Evolutionary conservation across 208 protist species (phyloP).

Genomic region (Herpetomonas samuelpessoai): DNA sequence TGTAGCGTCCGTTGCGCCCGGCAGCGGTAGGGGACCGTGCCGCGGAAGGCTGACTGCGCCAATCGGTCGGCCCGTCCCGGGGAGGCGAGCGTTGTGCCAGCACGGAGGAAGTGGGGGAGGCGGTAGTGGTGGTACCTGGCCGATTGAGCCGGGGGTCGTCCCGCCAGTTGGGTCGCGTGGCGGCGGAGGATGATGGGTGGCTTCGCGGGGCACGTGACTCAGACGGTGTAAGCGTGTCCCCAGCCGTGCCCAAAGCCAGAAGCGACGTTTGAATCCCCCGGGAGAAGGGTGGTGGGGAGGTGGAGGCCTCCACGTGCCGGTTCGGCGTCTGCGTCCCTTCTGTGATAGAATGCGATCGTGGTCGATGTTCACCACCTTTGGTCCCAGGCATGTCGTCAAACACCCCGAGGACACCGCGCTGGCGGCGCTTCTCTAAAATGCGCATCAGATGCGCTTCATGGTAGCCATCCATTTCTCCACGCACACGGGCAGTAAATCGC

Average conservation of each 20-base stretch:
- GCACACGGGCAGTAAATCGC: too few species aligned
- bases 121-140: too few species aligned
- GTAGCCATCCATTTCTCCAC: constrained; percentile 48
- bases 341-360: background rate
- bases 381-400: constrained; percentile 10
- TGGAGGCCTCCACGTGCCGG: constrained; percentile 6
- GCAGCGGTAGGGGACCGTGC: too few species aligned
- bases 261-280: constrained; percentile 6
- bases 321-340: constrained; percentile 10
- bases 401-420: constrained; percentile 47
- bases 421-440: constrained; percentile 69
- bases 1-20: background rate
- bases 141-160: background rate
- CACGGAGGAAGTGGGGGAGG: too few species aligned
- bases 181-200: too few species aligned
- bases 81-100: too few species aligned
- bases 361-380: background rate
- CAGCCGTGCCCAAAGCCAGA: background rate
- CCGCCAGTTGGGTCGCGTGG: background rate
- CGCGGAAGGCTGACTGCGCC: too few species aligned
- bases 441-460: constrained; percentile 68
- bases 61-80: too few species aligned
- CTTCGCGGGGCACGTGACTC: too few species aligned
- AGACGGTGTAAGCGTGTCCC: too few species aligned
- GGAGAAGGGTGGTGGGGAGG: constrained; percentile 5